phyloP scores from a whole-genome alignment of 1,284 basidiomycete species.

The Ganoderma sinense region DNA sequence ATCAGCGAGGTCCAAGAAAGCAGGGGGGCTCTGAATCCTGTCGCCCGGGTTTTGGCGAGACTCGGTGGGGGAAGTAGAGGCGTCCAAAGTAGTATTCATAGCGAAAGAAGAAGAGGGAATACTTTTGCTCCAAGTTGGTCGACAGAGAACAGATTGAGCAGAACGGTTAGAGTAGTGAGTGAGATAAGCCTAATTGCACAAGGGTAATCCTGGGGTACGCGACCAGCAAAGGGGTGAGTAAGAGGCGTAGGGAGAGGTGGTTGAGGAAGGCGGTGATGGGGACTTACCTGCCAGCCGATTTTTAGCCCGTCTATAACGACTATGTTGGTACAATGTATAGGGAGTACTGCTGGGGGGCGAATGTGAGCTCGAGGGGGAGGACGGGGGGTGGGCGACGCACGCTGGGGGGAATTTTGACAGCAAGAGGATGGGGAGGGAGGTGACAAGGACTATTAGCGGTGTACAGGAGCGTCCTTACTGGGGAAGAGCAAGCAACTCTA shows the following conservation, averaged over 20 bases:
- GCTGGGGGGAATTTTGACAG: slow-evolving; percentile 41
- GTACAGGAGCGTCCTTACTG: slow-evolving; percentile 41
- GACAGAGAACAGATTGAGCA: slow-evolving; percentile 63
- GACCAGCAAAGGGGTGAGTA: slow-evolving; percentile 20
- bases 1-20: slow-evolving; percentile 89
- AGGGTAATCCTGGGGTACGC: slow-evolving; percentile 56
- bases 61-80: slow-evolving; percentile 74
- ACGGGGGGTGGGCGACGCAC: slow-evolving; percentile 34
- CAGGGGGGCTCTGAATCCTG: slow-evolving; percentile 84
- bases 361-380: slow-evolving; percentile 33
- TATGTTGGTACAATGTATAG: slow-evolving; percentile 75
- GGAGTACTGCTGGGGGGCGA: slow-evolving; percentile 43
- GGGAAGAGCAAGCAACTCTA: slow-evolving; percentile 50
- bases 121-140: slow-evolving; percentile 60
- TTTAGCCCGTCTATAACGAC: slow-evolving; percentile 80
- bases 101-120: slow-evolving; percentile 53
- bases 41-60: slow-evolving; percentile 69
- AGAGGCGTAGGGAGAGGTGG: slow-evolving; percentile 33
- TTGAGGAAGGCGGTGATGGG: slow-evolving; percentile 20
- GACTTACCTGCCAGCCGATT: slow-evolving; percentile 71
- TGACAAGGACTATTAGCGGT: slow-evolving; percentile 49
- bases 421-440: slow-evolving; percentile 42
- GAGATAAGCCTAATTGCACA: slow-evolving; percentile 71
- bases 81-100: slow-evolving; percentile 76
- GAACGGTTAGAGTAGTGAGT: slow-evolving; percentile 60